Percentiles rank a stretch among this genome's conserved stretches.
phyloP scores from a whole-genome alignment of 2,329 filamentous ascomycete species.

The Colletotrichum coccodes region DNA sequence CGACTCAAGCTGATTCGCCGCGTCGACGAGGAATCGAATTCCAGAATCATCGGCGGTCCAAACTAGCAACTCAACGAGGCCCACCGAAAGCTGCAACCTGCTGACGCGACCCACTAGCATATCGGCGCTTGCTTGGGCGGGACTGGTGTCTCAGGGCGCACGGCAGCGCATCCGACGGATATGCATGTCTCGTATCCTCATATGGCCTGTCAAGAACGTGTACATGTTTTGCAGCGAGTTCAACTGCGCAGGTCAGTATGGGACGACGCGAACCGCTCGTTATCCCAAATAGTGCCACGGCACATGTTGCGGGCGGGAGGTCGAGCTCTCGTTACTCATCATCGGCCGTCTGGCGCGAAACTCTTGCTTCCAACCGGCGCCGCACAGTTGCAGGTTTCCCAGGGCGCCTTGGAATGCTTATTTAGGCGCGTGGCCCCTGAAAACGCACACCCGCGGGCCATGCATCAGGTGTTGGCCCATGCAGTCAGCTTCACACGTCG shows the following conservation, averaged over 20 bases:
- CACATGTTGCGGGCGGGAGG: too few relatives aligned
- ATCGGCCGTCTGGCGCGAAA: too few relatives aligned
- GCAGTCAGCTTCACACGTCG: background rate
- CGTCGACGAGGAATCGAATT: background rate
- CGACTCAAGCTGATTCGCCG: background rate
- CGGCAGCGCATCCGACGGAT: background rate
- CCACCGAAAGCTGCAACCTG: constrained; percentile 15
- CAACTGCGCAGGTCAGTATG: background rate
- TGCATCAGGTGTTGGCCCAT: background rate
- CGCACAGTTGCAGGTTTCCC: background rate
- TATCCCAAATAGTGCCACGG: too few relatives aligned
- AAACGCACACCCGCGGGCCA: background rate
- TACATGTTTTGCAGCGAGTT: background rate
- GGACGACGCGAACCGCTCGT: too few relatives aligned
- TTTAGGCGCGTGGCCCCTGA: too few relatives aligned
- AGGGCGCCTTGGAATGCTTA: background rate
- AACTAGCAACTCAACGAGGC: background rate
- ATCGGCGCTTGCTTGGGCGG: background rate
- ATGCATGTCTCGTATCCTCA: background rate
- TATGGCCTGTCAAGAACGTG: background rate
- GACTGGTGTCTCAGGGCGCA: background rate
- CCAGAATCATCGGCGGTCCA: background rate
- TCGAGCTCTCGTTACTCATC: too few relatives aligned
- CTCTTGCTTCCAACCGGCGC: too few relatives aligned
- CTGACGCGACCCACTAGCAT: constrained; percentile 20